Evolutionary conservation across 2,329 filamentous ascomycete genomes (phyloP).

Genomic region (Xylaria polymorpha): DNA sequence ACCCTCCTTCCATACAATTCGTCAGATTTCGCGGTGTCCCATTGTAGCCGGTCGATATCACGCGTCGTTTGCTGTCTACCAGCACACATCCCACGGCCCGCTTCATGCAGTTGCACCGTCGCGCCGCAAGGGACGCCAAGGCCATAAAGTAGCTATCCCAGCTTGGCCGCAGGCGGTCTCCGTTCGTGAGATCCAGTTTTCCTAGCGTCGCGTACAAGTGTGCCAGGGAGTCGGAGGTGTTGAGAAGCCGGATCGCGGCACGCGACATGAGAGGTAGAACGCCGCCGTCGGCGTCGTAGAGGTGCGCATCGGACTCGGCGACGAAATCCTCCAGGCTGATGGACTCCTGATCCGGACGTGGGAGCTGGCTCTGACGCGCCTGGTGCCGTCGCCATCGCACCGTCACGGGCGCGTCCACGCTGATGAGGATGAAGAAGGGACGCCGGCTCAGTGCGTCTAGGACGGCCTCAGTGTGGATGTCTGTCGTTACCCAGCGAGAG

Average conservation of each 20-base stretch:
- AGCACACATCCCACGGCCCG: conserved; percentile 93
- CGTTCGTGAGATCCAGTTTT: conserved; percentile 79
- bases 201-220: conserved; percentile 79
- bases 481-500: conserved; percentile 85
- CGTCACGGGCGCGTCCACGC: conserved; percentile 88
- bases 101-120: conserved; percentile 98
- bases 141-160: conserved; percentile 99
- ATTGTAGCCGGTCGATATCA: conserved; percentile 97
- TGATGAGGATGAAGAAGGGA: conserved; percentile 93
- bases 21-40: conserved; percentile 89
- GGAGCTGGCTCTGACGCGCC: conserved; percentile 38
- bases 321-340: conserved; percentile 68
- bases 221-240: conserved; percentile 78
- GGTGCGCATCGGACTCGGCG: conserved; percentile 73
- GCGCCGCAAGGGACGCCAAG: conserved; percentile 89
- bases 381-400: conserved; percentile 85
- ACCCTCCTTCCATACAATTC: conserved; percentile 95
- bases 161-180: conserved; percentile 82
- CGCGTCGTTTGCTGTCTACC: conserved; percentile 80
- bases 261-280: conserved; percentile 82
- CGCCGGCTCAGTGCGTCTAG: conserved; percentile 81
- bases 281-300: conserved; percentile 75
- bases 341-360: background rate
- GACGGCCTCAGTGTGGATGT: conserved; percentile 77
- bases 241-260: conserved; percentile 86